A percentile compares a stretch with the other conserved stretches of the same genome.
Conservation (phyloP, 139 green algal species). For the Protoeuglena noctilucae region DNA sequence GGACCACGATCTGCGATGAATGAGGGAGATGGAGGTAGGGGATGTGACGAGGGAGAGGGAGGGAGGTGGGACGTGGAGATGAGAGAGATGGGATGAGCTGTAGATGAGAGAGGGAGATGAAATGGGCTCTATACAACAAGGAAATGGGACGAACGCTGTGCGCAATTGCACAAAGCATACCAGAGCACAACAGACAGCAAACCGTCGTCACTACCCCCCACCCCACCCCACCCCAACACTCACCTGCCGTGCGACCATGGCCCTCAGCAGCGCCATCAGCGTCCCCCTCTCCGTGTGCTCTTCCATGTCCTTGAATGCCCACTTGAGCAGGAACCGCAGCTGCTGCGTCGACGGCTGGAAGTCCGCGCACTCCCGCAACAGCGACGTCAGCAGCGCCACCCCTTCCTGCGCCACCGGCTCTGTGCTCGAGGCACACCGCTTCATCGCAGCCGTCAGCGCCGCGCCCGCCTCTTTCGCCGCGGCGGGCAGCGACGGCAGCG, state of each 20-base stretch:
- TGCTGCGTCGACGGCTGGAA: conserved; percentile 42
- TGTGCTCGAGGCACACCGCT: conserved; percentile 24
- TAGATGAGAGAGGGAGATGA: too few relatives aligned
- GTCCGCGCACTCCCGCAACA: conserved; percentile 40
- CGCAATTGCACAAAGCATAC: too few relatives aligned
- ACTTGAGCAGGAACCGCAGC: conserved; percentile 52
- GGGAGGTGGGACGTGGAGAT: too few relatives aligned
- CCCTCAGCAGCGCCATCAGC: conserved; percentile 17
- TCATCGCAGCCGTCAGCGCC: conserved; percentile 34
- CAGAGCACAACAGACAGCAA: too few relatives aligned
- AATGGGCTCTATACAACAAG: too few relatives aligned
- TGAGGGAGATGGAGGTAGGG: too few relatives aligned
- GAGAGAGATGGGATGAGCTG: too few relatives aligned
- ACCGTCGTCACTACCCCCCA: too few relatives aligned
- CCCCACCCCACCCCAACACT: too few relatives aligned
- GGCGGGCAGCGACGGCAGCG: conserved; percentile 20
- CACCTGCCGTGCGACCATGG: conserved; percentile 46
- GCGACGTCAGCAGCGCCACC: conserved; percentile 40
- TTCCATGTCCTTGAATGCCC: conserved; percentile 58
- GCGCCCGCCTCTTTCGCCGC: conserved; percentile 12
- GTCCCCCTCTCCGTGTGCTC: conserved; percentile 14
- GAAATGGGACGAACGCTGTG: too few relatives aligned
- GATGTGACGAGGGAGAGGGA: too few relatives aligned
- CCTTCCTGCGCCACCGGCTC: conserved; percentile 42
- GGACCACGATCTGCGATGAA: too few relatives aligned